A percentile compares a stretch with the other conserved stretches of the same genome.
These are phyloP conservation scores for Trichoderma sp. DNA, from an alignment of 2,329 filamentous ascomycete species.

Conservation along the genomic window DNA sequence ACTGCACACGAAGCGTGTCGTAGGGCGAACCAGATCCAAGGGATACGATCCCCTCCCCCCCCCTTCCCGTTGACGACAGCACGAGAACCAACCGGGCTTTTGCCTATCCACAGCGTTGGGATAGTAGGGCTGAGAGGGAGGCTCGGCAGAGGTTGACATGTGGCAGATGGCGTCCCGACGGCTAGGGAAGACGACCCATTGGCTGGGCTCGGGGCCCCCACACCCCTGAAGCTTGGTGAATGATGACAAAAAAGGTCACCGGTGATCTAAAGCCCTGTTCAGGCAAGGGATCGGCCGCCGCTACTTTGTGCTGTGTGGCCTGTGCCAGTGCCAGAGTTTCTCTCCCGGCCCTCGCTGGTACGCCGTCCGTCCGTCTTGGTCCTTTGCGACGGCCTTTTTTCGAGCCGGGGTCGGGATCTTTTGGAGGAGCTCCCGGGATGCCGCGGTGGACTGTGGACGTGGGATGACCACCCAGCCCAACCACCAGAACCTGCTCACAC, in stretches of 20 bases:
- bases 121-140: constrained; percentile 20
- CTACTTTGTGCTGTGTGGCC: neutral
- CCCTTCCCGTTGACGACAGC: neutral
- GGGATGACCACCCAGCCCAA: neutral
- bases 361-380: neutral
- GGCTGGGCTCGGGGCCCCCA: constrained; percentile 4
- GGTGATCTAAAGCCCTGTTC: constrained; percentile 8
- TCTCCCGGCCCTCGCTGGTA: neutral
- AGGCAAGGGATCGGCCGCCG: constrained; percentile 15
- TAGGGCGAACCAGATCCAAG: constrained; percentile 18
- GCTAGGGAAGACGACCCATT: constrained; percentile 18
- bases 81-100: constrained; percentile 3
- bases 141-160: constrained; percentile 20
- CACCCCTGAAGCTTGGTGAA: neutral
- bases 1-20: neutral
- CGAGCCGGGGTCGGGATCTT: constrained; percentile 10
- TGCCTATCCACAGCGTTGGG: constrained; percentile 17
- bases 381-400: constrained; percentile 2
- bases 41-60: neutral
- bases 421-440: neutral
- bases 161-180: constrained; percentile 20
- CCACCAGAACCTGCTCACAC: neutral
- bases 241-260: constrained; percentile 17
- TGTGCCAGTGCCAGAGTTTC: neutral
- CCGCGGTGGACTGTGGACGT: constrained; percentile 3